A percentile compares a stretch with the other conserved stretches of the same genome.
These are phyloP conservation scores for Penicillium manginii DNA, from an alignment of 495 filamentous ascomycete species.

Conservation along the genomic window DNA sequence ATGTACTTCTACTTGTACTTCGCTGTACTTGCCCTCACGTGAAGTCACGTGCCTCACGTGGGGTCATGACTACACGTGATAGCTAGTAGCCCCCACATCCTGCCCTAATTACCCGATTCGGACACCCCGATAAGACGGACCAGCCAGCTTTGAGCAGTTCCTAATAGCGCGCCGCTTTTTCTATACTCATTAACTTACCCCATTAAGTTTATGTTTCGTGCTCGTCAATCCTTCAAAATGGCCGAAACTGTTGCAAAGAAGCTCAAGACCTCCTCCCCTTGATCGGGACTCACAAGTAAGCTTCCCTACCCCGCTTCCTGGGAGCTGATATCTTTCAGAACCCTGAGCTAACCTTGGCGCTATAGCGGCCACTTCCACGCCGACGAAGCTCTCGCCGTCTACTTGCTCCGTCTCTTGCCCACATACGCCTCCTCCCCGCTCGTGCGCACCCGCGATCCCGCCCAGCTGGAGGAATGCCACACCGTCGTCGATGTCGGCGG, in stretches of 20 bases:
- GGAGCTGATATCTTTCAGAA: slow-evolving; percentile 16
- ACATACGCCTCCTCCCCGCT: slow-evolving; percentile 75
- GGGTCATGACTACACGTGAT: slow-evolving; percentile 9
- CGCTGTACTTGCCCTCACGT: background rate
- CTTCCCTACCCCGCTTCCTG: background rate
- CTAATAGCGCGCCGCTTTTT: slow-evolving; percentile 9
- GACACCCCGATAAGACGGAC: slow-evolving; percentile 25
- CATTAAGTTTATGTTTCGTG: slow-evolving; percentile 30
- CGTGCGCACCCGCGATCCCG: slow-evolving; percentile 83
- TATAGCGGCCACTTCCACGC: slow-evolving; percentile 92
- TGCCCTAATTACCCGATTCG: slow-evolving; percentile 32
- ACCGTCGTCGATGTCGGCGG: slow-evolving; percentile 96
- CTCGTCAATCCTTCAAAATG: slow-evolving; percentile 55
- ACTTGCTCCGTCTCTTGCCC: slow-evolving; percentile 89
- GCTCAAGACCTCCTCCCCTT: slow-evolving; percentile 65
- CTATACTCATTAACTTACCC: background rate
- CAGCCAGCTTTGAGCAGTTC: slow-evolving; percentile 26
- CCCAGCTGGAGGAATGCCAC: slow-evolving; percentile 77
- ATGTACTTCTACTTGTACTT: too few species aligned
- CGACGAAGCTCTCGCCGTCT: slow-evolving; percentile 97
- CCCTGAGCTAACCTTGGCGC: background rate
- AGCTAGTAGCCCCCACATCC: slow-evolving; percentile 6
- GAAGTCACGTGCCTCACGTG: too few species aligned
- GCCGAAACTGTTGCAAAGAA: slow-evolving; percentile 69
- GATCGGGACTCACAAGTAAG: slow-evolving; percentile 87